These are phyloP conservation scores for Articulospora tetracladia DNA, from an alignment of 495 filamentous ascomycete genomes.

Conservation along the genomic window DNA sequence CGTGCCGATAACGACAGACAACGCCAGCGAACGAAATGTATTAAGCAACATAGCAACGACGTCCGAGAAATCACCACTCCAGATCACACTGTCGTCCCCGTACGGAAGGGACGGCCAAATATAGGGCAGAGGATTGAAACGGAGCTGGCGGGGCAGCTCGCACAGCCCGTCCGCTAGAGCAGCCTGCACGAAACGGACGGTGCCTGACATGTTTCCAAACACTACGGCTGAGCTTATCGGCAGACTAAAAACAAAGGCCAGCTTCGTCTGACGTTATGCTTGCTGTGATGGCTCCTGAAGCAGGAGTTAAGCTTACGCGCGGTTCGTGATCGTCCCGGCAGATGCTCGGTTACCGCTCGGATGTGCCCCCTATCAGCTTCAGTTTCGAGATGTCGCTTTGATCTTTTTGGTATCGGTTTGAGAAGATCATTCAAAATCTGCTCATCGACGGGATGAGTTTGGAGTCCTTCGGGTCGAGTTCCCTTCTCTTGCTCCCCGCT, in stretches of 20 bases:
- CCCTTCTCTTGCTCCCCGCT: no score
- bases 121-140: constrained; percentile 3
- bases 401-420: not conserved
- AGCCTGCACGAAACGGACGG: not conserved
- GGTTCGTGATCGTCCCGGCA: not conserved
- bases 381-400: not conserved
- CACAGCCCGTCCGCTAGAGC: not conserved
- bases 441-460: not conserved
- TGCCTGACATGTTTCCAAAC: not conserved
- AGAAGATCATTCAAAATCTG: not conserved
- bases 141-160: not conserved
- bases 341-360: not conserved
- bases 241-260: not conserved
- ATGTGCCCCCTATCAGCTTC: not conserved
- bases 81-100: not conserved
- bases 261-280: not conserved
- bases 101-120: not conserved
- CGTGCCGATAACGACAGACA: not conserved
- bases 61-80: not conserved
- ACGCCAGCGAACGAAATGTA: not conserved
- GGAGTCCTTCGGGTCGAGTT: no score
- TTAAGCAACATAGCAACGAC: not conserved
- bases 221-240: not conserved
- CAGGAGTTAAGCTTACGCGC: not conserved
- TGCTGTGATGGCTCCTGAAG: not conserved